Base-by-base conservation (phyloP, 352 stramenopile genomes). In the Globisporangium cylindrosporum region DNA sequence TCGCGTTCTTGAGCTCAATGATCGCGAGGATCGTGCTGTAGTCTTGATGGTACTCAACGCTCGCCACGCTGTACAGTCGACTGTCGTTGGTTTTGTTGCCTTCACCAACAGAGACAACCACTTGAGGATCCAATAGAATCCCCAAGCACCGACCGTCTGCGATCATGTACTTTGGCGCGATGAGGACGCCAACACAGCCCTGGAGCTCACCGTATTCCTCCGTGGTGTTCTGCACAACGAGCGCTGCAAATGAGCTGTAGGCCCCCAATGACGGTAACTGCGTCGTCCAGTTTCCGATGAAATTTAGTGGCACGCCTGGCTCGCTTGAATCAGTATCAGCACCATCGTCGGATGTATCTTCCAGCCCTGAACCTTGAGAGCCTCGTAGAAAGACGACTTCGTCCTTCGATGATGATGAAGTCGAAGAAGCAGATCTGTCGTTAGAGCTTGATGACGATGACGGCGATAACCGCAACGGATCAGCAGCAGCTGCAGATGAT, bases 181-280 rank as follows among this genome's bases (percentile, higher is more conserved):
- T 61, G 49, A 67, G 62, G 14, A 67, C 18, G 3, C 62, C 62
- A 6, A 67, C 20, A 10, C 62, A 67, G 22, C 49, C 62, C 34
- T 67, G 49, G 7, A 67, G 62, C 14, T 67, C 62, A 22, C 51
- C 32, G 12, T 29, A 38, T 38, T 59, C 48, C 41, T 61, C 62
- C 2, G 49, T 67, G 15, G 49, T 41, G 49, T 59, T 67, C 24
- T 60, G 62, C 62, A 60, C 51, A 2, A 67, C n/a, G 46, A 67
- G 51, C n/a, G 49, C 62, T 38, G 62, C 49, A 34, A 61, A 67
- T 3, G 48, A 51, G 24, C 49, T 60, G 51, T 61, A 67, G 5
- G 34, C 49, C 10, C 62, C 62, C 12, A 67, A 27, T 15, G 62
- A 67, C 12, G 62, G 62, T 6, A 67, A n/a, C 22, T 59, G 12